Evolutionary conservation across 108 stramenopile species (phyloP).

Genomic region (Nannochloropsis salina): DNA sequence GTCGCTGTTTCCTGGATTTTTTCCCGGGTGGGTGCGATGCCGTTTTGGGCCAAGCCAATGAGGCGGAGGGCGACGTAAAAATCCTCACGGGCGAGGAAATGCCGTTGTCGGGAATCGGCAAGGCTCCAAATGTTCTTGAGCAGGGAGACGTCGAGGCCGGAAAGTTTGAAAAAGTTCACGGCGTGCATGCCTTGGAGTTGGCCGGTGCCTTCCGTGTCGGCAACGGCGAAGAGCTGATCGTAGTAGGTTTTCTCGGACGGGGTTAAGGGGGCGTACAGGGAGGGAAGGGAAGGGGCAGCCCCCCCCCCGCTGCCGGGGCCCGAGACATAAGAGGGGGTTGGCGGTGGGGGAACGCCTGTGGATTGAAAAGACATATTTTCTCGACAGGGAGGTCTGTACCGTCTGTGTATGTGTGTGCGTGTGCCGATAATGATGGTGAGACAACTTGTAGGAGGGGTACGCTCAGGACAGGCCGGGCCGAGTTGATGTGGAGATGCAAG

Average conservation of each 20-base stretch:
- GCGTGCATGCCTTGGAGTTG: constrained; percentile 68
- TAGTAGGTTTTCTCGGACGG: constrained; percentile 52
- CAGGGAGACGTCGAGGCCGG: constrained; percentile 58
- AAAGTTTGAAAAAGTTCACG: constrained; percentile 72
- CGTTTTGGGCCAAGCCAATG: constrained; percentile 57
- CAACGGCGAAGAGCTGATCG: constrained; percentile 67
- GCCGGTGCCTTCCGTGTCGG: constrained; percentile 61
- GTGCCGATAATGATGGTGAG: not conserved
- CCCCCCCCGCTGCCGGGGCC: not conserved
- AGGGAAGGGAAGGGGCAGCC: constrained; percentile 20
- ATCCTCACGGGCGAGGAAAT: constrained; percentile 69
- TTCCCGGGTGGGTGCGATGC: constrained; percentile 30
- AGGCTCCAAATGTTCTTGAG: constrained; percentile 72
- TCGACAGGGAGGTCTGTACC: not conserved
- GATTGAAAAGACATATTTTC: not conserved
- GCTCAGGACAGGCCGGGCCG: too few relatives aligned
- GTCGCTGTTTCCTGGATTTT: constrained; percentile 12
- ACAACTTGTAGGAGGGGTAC: not conserved
- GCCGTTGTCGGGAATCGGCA: constrained; percentile 69
- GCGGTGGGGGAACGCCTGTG: not conserved
- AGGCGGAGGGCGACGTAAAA: constrained; percentile 91
- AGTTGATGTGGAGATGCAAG: too few relatives aligned
- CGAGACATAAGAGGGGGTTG: constrained; percentile 24
- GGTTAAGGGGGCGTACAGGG: constrained; percentile 20
- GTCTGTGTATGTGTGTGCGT: not conserved